phyloP scores from a whole-genome alignment of 129 eudicot genomes.

The Chrysanthemum makinoi region DNA sequence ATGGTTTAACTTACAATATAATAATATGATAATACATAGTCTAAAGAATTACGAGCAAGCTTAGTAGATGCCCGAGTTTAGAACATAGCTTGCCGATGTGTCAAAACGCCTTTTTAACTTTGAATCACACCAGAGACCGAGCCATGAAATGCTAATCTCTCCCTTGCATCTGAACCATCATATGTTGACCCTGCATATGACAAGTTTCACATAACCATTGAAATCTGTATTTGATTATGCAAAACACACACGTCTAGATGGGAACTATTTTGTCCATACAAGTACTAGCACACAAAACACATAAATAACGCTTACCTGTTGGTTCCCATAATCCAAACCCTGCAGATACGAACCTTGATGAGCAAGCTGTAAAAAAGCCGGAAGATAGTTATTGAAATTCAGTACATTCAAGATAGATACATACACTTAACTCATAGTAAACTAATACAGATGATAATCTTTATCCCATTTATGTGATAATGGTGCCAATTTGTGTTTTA shows the following conservation, averaged over 20 bases:
- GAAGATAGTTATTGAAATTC: neutral
- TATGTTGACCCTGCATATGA: constrained; percentile 53
- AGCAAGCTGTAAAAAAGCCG: constrained; percentile 35
- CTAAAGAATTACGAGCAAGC: constrained; percentile 5
- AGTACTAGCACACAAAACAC: neutral
- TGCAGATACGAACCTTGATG: constrained; percentile 61
- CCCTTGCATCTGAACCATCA: constrained; percentile 64
- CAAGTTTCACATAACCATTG: constrained; percentile 6
- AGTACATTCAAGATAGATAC: neutral
- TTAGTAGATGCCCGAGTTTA: constrained; percentile 22
- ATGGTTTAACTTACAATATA: constrained; percentile 14
- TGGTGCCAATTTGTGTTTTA: neutral
- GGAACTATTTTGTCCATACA: neutral
- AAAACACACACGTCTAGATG: neutral
- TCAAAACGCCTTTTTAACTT: constrained; percentile 2
- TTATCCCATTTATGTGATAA: too few species aligned
- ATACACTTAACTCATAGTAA: neutral
- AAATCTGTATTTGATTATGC: neutral
- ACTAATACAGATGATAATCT: neutral
- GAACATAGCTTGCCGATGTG: constrained; percentile 19
- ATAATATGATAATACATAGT: constrained; percentile 22
- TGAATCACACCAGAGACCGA: neutral
- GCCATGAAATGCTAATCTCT: constrained; percentile 39
- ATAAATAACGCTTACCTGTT: constrained; percentile 37
- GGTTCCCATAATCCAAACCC: constrained; percentile 54